These are phyloP conservation scores for Kazachstania sp. DNA, from an alignment of 1,139 yeast species.

Conservation along the genomic window DNA sequence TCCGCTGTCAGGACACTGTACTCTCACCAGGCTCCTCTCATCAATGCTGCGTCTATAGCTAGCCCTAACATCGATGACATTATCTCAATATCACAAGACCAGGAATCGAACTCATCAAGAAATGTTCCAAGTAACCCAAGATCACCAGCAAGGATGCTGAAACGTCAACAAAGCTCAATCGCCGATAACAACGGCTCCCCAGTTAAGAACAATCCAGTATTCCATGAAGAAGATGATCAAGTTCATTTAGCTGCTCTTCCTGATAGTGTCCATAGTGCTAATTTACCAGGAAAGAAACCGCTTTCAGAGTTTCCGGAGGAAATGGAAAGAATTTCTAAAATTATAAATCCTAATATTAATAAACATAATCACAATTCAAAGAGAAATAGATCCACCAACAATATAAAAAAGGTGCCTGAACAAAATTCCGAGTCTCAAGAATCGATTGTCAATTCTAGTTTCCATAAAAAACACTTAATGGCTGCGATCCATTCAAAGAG, in stretches of 20 bases:
- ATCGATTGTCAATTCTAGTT: slow-evolving; percentile 13
- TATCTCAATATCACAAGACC: not conserved
- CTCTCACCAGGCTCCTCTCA: slow-evolving; percentile 1
- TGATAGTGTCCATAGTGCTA: not conserved
- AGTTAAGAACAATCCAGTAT: slow-evolving; percentile 15
- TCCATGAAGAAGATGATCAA: slow-evolving; percentile 11
- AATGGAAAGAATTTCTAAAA: too few relatives aligned
- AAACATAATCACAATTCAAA: not conserved
- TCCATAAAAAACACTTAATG: slow-evolving; percentile 23
- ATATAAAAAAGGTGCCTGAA: not conserved
- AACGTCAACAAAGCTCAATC: slow-evolving; percentile 25
- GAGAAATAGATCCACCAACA: not conserved
- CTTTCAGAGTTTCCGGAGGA: too few relatives aligned
- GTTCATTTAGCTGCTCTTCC: slow-evolving; percentile 28
- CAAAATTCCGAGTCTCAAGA: not conserved
- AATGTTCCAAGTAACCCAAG: not conserved
- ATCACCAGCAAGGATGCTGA: slow-evolving; percentile 8
- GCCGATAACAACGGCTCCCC: slow-evolving; percentile 31
- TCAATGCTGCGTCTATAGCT: not conserved
- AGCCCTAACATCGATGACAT: not conserved
- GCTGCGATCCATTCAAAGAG: slow-evolving; percentile 21
- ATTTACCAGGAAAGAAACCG: too few relatives aligned
- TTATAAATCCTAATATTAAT: too few relatives aligned
- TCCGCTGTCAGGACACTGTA: not conserved
- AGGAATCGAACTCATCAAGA: not conserved